Evolutionary conservation across 129 eudicot genomes (phyloP).

Genomic region (Escallonia rubra): DNA sequence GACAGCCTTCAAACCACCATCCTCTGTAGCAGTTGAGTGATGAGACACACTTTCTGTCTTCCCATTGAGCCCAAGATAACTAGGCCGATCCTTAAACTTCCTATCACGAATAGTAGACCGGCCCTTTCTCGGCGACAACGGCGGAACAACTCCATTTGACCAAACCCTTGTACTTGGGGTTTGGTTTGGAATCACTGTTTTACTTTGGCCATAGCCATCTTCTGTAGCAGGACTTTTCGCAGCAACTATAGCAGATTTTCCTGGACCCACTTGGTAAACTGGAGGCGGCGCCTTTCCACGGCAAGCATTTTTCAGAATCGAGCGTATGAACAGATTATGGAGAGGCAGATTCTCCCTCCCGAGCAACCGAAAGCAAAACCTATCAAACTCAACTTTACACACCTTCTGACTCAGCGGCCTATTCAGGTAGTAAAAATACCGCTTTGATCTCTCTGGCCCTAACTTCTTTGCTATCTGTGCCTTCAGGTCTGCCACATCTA

Average conservation of each 20-base stretch:
- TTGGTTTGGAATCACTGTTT: not conserved
- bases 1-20: not conserved
- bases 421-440: constrained; percentile 3
- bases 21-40: not conserved
- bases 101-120: constrained; percentile 1
- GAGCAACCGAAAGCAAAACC: constrained; percentile 4
- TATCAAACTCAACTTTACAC: constrained; percentile 5
- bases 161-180: not conserved
- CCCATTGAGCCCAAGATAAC: constrained; percentile 9
- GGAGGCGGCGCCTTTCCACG: constrained; percentile 5
- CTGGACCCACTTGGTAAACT: not conserved
- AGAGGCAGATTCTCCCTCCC: constrained; percentile 15
- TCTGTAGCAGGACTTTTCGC: not conserved
- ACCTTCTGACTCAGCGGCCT: constrained; percentile 4
- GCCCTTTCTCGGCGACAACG: not conserved
- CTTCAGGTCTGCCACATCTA: constrained; percentile 3
- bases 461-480: constrained; percentile 11
- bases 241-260: not conserved
- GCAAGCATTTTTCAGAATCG: constrained; percentile 11
- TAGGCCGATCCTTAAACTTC: not conserved
- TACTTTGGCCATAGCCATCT: not conserved
- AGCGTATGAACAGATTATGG: constrained; percentile 6
- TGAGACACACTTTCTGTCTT: not conserved
- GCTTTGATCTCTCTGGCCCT: constrained; percentile 10
- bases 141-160: constrained; percentile 6